A percentile compares a stretch with the other conserved stretches of the same genome.
Evolutionary conservation across 2,329 filamentous ascomycete species (phyloP).

Genomic region (Penicillium sp.): DNA sequence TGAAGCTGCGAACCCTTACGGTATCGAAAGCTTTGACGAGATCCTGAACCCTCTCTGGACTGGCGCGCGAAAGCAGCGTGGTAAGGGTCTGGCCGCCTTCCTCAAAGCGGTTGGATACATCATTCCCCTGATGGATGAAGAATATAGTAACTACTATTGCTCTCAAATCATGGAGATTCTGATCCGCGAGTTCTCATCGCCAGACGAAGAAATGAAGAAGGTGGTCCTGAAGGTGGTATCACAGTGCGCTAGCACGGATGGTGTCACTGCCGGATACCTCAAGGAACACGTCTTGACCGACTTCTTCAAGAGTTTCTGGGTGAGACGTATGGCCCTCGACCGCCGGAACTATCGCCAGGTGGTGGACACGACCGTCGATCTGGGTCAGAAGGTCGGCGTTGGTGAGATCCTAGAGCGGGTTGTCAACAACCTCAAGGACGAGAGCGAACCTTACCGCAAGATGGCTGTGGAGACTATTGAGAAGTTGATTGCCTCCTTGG

Average conservation of each 20-base stretch:
- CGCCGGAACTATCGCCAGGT: conserved; percentile 98
- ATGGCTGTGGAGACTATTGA: conserved; percentile 99
- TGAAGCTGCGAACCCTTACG: conserved; percentile 95
- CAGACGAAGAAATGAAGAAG: conserved; percentile 99
- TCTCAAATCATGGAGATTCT: conserved; percentile 99
- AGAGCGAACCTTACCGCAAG: conserved; percentile 96
- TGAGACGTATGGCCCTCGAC: conserved; percentile 92
- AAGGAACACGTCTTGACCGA: conserved; percentile 94
- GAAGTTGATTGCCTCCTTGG: conserved; percentile 89
- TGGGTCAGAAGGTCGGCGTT: conserved; percentile 96
- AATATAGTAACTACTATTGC: conserved; percentile 99
- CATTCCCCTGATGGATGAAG: conserved; percentile 98
- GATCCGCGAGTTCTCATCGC: conserved; percentile 90
- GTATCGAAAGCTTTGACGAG: conserved; percentile 98
- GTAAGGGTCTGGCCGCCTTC: conserved; percentile 93
- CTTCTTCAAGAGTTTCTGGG: conserved; percentile 99
- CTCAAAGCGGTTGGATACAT: conserved; percentile 97
- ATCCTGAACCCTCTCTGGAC: conserved; percentile 98
- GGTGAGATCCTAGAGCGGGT: conserved; percentile 92
- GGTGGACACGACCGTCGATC: conserved; percentile 94
- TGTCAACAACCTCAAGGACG: conserved; percentile 94
- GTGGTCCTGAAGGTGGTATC: conserved; percentile 97
- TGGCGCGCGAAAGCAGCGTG: conserved; percentile 90
- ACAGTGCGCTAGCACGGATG: conserved; percentile 90
- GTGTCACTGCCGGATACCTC: conserved; percentile 89